Base-by-base conservation (phyloP, 2,329 filamentous ascomycete species). In the Didymella keratinophila region DNA sequence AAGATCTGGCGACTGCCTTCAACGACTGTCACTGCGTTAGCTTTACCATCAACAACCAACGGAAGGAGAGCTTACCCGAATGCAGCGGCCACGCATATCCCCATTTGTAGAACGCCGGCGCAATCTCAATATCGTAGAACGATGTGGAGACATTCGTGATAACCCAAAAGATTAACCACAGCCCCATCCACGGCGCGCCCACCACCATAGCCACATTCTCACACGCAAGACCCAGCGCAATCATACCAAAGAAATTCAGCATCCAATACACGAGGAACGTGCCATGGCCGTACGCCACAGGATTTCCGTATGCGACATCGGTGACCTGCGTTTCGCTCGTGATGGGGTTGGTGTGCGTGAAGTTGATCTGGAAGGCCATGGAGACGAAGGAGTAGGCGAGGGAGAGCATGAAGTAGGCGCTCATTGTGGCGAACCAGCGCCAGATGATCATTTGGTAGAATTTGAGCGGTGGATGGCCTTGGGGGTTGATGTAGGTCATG, bases 161-260 rank as follows among this genome's bases (percentile, higher is more conserved):
- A 41, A 89, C 85, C 86, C 86, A 88, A 66, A 88, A 89, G 55
- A 89, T 87, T 2, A 90, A 74, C 81, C 87, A 90, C 0, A 88
- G 71, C 0, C 85, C 81, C 50, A 80, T 83, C 86, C 86, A 89
- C 0, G 85, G 87, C 64, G 83, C 78, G 0, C 85, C 86, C 4
- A 89, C 76, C 2, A 88, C 66, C 83, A 88, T 88, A 0, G 84
- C 84, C 27, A 87, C 82, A 65, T 89, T 89, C 75, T 89, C 87
- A 67, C 85, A 87, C 0, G 87, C 85, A 2, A 89, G 73, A 0
- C 86, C 87, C 1, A 89, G 68, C 0, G 86, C 86, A 9, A 80
- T 78, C 87, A 89, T 89, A 9, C 86, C 87, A 0, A 84, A 77
- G 71, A 82, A 88, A 55, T 88, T 87, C 14, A 88, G 66, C 81